Conservation (phyloP, 495 filamentous ascomycete genomes). For the Aspergillus hancockii region DNA sequence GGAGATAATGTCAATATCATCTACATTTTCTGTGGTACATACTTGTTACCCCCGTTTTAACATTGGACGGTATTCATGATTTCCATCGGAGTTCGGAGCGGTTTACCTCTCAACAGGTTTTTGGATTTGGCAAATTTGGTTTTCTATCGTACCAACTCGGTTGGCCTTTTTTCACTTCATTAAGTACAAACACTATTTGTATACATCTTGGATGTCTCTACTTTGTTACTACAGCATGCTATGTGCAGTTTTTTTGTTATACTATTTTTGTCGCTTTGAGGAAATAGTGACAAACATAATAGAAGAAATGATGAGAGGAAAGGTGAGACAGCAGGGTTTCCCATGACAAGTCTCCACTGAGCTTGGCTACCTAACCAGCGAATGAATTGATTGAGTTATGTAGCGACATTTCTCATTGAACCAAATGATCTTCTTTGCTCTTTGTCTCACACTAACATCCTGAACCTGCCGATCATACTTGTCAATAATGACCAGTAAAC, state of each 20-base stretch:
- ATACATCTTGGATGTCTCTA: not conserved
- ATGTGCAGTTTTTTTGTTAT: not conserved
- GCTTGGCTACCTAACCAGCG: not conserved
- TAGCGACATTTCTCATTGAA: not conserved
- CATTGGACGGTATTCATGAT: conserved; percentile 30
- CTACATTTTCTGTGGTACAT: conserved; percentile 16
- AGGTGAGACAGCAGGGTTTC: not conserved
- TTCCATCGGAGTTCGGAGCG: conserved; percentile 41
- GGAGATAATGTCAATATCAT: conserved; percentile 37
- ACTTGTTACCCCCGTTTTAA: conserved; percentile 27
- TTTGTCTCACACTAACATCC: not conserved
- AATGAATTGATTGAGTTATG: not conserved
- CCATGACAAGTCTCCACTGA: not conserved
- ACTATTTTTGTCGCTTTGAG: not conserved
- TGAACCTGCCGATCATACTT: not conserved
- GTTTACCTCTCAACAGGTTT: conserved; percentile 41
- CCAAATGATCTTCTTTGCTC: not conserved
- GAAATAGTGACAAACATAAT: not conserved
- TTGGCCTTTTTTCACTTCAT: conserved; percentile 1
- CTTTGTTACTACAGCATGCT: not conserved
- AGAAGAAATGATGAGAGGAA: not conserved
- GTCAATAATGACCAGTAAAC: not conserved
- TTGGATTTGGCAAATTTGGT: conserved; percentile 22
- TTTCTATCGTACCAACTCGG: conserved; percentile 1
- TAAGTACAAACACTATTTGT: not conserved